These are phyloP conservation scores for Leavenworthia alabamica DNA, from an alignment of 345 rosid species.

Conservation along the genomic window DNA sequence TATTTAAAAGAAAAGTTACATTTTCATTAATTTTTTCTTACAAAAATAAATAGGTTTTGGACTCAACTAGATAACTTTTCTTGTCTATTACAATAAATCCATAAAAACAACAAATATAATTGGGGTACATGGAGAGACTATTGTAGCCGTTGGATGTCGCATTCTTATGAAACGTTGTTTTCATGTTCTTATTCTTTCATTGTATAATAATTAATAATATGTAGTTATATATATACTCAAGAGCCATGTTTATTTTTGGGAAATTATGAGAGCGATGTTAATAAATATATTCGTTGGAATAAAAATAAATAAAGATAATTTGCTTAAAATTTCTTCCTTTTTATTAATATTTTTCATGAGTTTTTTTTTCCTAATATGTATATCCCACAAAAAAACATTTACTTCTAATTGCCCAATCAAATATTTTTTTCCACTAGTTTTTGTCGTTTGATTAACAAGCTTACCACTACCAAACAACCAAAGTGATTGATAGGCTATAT, in stretches of 20 bases:
- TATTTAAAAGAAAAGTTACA: background rate
- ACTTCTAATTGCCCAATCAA: no score
- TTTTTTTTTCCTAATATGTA: background rate
- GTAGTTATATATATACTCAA: background rate
- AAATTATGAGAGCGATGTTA: background rate
- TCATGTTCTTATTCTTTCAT: background rate
- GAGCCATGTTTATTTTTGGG: background rate
- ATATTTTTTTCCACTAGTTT: no score
- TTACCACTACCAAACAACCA: background rate
- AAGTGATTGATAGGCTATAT: background rate
- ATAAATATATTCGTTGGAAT: background rate
- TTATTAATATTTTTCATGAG: background rate
- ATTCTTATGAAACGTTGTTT: slow-evolving; percentile 13
- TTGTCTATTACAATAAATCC: slow-evolving; percentile 13
- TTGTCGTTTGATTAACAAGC: no score
- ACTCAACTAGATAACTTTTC: background rate
- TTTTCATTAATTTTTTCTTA: background rate
- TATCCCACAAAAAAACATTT: background rate
- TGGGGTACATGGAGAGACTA: slow-evolving; percentile 19
- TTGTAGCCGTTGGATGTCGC: slow-evolving; percentile 28
- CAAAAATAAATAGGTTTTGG: background rate
- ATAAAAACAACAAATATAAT: background rate
- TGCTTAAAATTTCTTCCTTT: background rate
- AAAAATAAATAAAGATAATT: background rate
- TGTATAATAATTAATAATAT: background rate